These are phyloP conservation scores for Prillingera fragicola DNA, from an alignment of 1,284 basidiomycete species.

Conservation along the genomic window DNA sequence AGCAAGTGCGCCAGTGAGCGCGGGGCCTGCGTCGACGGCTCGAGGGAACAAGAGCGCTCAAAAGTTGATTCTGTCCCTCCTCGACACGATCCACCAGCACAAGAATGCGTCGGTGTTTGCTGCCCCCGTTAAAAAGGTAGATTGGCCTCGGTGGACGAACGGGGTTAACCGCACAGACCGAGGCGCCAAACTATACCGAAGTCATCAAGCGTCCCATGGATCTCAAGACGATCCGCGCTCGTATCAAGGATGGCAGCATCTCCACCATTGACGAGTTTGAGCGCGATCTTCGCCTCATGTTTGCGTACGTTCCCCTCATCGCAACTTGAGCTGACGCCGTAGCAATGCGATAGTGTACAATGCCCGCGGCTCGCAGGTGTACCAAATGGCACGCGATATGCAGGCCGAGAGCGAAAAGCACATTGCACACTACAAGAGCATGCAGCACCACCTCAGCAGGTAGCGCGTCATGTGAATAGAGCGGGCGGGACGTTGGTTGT, in stretches of 20 bases:
- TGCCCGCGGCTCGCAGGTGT: slow-evolving; percentile 70
- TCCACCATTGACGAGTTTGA: slow-evolving; percentile 76
- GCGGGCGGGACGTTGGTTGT: too few relatives aligned
- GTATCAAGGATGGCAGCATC: slow-evolving; percentile 75
- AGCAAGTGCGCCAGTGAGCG: background rate
- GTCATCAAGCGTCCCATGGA: slow-evolving; percentile 90
- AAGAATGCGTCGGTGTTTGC: slow-evolving; percentile 83
- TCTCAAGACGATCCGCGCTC: slow-evolving; percentile 76
- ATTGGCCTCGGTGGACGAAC: background rate
- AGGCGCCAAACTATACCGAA: slow-evolving; percentile 74
- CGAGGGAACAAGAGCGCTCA: too few relatives aligned
- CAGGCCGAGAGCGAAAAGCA: slow-evolving; percentile 72
- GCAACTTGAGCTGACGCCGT: background rate
- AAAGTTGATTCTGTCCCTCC: slow-evolving; percentile 69
- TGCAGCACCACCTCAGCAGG: slow-evolving; percentile 36
- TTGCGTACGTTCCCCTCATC: slow-evolving; percentile 53
- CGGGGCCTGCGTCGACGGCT: background rate
- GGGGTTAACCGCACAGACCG: slow-evolving; percentile 5
- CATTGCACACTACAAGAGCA: slow-evolving; percentile 62
- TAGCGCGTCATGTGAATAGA: too few relatives aligned
- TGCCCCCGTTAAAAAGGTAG: slow-evolving; percentile 71
- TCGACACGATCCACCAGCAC: slow-evolving; percentile 74
- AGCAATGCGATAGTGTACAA: slow-evolving; percentile 93
- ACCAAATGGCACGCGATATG: slow-evolving; percentile 90
- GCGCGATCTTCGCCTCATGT: slow-evolving; percentile 84